Conservation (phyloP, 768 basidiomycete genomes). For the Asterophora parasitica region DNA sequence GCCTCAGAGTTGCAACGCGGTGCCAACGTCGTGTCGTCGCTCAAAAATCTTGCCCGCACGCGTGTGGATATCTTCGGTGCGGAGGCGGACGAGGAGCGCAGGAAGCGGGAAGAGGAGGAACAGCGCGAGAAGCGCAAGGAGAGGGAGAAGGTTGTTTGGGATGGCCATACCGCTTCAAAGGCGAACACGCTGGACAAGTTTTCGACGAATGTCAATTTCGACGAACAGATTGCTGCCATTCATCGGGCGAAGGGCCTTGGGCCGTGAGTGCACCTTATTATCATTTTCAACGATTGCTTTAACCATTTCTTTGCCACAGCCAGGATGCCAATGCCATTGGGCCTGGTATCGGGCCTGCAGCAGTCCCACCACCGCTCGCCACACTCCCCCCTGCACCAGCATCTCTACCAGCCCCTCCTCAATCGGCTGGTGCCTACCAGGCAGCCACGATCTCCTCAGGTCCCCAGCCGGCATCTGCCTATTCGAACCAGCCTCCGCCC, state of each 20-base stretch:
- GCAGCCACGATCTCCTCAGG: conserved; percentile 89
- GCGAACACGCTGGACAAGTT: conserved; percentile 89
- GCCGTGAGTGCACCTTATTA: conserved; percentile 49
- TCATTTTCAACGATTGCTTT: conserved; percentile 2
- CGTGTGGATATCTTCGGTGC: conserved; percentile 97
- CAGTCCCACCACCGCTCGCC: conserved; percentile 63
- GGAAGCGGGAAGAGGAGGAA: conserved; percentile 83
- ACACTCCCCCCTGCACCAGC: conserved; percentile 64
- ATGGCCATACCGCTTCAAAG: conserved; percentile 95
- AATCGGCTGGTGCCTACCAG: conserved; percentile 54
- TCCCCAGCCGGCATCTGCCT: conserved; percentile 82
- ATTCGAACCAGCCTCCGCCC: conserved; percentile 51
- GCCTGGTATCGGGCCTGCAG: conserved; percentile 81
- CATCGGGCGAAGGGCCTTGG: conserved; percentile 90
- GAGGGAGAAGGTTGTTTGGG: conserved; percentile 96
- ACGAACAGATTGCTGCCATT: conserved; percentile 97
- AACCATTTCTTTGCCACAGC: conserved; percentile 29
- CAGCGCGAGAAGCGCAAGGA: conserved; percentile 79
- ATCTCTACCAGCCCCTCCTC: conserved; percentile 70
- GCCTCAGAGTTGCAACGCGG: conserved; percentile 84
- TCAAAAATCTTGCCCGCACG: conserved; percentile 90
- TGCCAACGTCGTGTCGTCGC: conserved; percentile 90
- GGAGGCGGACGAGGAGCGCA: conserved; percentile 86
- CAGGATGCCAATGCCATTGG: conserved; percentile 80
- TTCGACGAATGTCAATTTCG: conserved; percentile 89